These are phyloP conservation scores for Theileria luwenshuni DNA, from an alignment of 169 alveolate genomes.

Conservation along the genomic window DNA sequence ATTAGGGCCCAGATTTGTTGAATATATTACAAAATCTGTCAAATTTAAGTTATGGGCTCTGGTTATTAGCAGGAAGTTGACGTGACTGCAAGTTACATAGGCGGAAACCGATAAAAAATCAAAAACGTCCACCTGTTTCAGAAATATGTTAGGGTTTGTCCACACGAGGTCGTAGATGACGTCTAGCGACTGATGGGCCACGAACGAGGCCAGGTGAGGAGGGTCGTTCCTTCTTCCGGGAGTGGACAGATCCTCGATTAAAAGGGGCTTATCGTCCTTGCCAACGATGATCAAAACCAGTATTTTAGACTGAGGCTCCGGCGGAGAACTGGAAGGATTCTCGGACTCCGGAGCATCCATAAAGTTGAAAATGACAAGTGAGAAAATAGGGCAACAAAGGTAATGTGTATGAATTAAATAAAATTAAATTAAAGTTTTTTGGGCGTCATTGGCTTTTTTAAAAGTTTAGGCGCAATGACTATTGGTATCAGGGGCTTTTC, in stretches of 20 bases:
- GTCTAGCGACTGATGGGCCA: conserved; percentile 87
- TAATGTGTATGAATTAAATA: not conserved
- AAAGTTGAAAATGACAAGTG: not conserved
- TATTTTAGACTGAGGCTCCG: conserved; percentile 57
- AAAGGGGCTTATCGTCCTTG: conserved; percentile 86
- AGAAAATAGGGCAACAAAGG: not conserved
- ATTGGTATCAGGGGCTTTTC: conserved; percentile 55
- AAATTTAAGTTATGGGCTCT: conserved; percentile 61
- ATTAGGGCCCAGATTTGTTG: not conserved
- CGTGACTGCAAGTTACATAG: conserved; percentile 84
- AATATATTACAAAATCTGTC: conserved; percentile 20
- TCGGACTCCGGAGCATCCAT: conserved; percentile 30
- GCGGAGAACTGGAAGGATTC: not conserved
- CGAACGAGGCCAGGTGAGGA: conserved; percentile 86
- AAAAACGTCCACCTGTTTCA: conserved; percentile 83
- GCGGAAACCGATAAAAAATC: conserved; percentile 86
- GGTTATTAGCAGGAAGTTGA: conserved; percentile 79
- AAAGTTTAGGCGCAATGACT: conserved; percentile 46
- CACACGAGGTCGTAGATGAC: conserved; percentile 83
- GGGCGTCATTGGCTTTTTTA: conserved; percentile 62
- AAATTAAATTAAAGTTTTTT: conserved; percentile 33
- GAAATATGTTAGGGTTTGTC: conserved; percentile 73
- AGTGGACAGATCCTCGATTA: conserved; percentile 84
- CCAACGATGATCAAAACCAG: conserved; percentile 85
- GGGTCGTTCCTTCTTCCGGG: conserved; percentile 84